Evolutionary conservation across 2,329 filamentous ascomycete species (phyloP).

Genomic region (Drechslerella dactyloides): DNA sequence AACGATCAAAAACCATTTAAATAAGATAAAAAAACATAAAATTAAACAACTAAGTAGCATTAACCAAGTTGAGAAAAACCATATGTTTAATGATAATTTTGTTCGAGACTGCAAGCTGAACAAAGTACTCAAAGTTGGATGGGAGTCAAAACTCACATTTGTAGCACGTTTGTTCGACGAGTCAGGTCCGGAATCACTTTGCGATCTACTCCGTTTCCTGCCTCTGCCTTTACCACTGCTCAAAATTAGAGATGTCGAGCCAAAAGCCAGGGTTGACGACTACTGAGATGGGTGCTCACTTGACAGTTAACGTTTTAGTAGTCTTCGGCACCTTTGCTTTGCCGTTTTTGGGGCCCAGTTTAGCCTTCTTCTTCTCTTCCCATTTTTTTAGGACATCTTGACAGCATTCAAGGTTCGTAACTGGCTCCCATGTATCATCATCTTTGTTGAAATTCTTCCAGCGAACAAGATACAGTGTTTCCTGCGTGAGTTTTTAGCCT

Average conservation of each 20-base stretch:
- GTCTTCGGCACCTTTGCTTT: not conserved
- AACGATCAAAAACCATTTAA: no score
- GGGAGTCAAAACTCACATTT: no score
- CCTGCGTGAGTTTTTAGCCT: slow-evolving; percentile 16
- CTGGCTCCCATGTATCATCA: slow-evolving; percentile 52
- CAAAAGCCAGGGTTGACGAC: no score
- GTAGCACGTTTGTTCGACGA: slow-evolving; percentile 10
- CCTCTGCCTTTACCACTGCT: not conserved
- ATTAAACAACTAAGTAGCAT: no score
- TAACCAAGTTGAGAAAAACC: no score
- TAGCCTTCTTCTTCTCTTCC: slow-evolving; percentile 28
- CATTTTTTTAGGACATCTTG: slow-evolving; percentile 31
- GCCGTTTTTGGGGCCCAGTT: not conserved
- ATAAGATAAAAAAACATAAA: no score
- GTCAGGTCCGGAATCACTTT: slow-evolving; percentile 33
- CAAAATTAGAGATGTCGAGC: no score
- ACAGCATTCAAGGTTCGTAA: slow-evolving; percentile 46
- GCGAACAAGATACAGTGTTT: slow-evolving; percentile 32
- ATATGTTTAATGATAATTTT: no score
- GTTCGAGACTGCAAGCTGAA: no score
- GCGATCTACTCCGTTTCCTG: slow-evolving; percentile 36
- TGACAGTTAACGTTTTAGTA: not conserved
- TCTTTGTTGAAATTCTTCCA: slow-evolving; percentile 51
- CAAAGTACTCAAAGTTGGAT: no score
- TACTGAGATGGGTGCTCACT: not conserved